phyloP scores from a whole-genome alignment of 352 stramenopile genomes.

The Phytophthora fragariae region DNA sequence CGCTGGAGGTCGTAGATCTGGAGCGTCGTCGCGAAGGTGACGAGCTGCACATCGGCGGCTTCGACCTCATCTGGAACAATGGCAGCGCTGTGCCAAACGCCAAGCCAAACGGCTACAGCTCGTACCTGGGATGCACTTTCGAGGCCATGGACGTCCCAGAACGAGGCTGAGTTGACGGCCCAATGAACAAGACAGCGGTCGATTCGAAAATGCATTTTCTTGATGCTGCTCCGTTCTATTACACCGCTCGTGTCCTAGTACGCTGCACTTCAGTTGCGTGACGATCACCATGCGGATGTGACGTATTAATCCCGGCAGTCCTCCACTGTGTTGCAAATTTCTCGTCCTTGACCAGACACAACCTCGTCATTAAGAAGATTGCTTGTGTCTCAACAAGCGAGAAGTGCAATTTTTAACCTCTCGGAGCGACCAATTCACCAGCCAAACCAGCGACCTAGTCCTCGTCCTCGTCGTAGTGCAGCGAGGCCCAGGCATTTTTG shows the following conservation, averaged over 20 bases:
- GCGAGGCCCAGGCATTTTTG: conserved; percentile 77
- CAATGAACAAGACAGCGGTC: conserved; percentile 17
- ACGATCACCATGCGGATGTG: conserved; percentile 13
- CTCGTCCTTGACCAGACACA: background rate
- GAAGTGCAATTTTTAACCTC: background rate
- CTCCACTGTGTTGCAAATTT: conserved; percentile 1
- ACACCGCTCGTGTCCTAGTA: conserved; percentile 13
- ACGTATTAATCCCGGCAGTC: conserved; percentile 2
- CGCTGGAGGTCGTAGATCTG: conserved; percentile 89
- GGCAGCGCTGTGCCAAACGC: conserved; percentile 38
- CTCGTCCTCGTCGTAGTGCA: conserved; percentile 72
- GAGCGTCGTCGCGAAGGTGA: conserved; percentile 55
- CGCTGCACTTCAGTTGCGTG: conserved; percentile 10
- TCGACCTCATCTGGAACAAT: conserved; percentile 77
- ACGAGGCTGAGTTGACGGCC: conserved; percentile 16
- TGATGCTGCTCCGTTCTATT: conserved; percentile 25
- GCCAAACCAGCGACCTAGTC: conserved; percentile 38
- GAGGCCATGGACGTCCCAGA: conserved; percentile 36
- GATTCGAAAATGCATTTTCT: conserved; percentile 21
- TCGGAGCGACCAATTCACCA: background rate
- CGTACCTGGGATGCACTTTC: conserved; percentile 68
- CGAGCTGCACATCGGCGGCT: conserved; percentile 67
- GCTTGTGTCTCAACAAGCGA: background rate
- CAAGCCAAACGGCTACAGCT: conserved; percentile 59
- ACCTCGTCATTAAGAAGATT: background rate